Percentiles rank a stretch among this genome's conserved stretches.
Conservation (phyloP, 2,329 filamentous ascomycete species). For the Pseudonectria foliicola region DNA sequence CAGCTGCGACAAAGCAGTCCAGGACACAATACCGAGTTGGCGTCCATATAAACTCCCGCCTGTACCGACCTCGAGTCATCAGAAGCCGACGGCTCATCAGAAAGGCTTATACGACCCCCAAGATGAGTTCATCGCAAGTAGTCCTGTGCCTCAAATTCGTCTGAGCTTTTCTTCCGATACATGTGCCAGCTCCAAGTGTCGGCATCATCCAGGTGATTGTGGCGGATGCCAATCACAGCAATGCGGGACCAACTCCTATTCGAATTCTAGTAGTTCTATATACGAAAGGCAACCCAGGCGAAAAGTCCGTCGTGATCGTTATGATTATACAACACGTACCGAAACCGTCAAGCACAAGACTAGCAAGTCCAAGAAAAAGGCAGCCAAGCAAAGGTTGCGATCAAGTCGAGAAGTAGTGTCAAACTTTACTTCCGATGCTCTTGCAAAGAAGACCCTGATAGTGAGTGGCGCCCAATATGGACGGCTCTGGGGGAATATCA, state of each 20-base stretch:
- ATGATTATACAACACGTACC: conserved; percentile 35
- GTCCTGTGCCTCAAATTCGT: too few species aligned
- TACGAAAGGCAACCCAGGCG: conserved; percentile 42
- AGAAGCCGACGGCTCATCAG: background rate
- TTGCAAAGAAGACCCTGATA: conserved; percentile 33
- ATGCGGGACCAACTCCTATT: too few species aligned
- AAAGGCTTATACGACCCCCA: background rate
- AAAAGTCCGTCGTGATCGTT: conserved; percentile 50
- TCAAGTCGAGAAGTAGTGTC: conserved; percentile 43
- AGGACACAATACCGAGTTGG: background rate
- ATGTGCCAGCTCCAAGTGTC: too few species aligned
- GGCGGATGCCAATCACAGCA: too few species aligned
- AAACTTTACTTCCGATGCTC: conserved; percentile 48
- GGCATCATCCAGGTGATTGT: too few species aligned
- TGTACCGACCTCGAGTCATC: background rate
- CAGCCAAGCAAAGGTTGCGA: conserved; percentile 23
- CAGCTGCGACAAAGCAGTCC: background rate
- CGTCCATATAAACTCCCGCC: conserved; percentile 7
- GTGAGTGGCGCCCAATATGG: conserved; percentile 15
- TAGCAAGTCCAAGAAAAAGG: conserved; percentile 3
- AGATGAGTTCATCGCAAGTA: too few species aligned
- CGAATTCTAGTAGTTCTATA: background rate
- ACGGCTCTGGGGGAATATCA: background rate
- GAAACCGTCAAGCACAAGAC: background rate
- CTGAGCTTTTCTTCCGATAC: too few species aligned